Percentiles rank a stretch among this genome's conserved stretches.
These are phyloP conservation scores for Exophiala mesophila DNA, from an alignment of 2,329 filamentous ascomycete genomes.

Conservation along the genomic window DNA sequence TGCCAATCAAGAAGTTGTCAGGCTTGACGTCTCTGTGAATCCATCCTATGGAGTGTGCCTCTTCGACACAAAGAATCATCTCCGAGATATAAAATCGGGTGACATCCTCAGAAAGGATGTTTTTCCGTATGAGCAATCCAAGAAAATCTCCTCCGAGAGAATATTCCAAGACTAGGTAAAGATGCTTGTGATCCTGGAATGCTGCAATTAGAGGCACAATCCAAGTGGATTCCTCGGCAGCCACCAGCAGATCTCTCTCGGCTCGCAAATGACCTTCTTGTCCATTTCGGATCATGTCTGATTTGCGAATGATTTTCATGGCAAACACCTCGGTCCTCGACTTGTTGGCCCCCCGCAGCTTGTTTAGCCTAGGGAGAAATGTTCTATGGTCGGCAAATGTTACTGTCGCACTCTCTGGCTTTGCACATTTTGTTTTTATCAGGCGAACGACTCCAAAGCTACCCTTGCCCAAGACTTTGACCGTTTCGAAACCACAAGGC, in stretches of 20 bases:
- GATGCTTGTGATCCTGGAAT: constrained; percentile 77
- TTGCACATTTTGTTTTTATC: constrained; percentile 60
- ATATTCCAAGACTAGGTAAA: constrained; percentile 97
- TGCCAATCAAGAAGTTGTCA: constrained; percentile 90
- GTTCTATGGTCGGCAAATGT: constrained; percentile 10
- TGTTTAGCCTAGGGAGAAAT: constrained; percentile 1
- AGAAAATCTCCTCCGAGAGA: constrained; percentile 97
- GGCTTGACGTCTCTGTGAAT: constrained; percentile 97
- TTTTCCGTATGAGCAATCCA: constrained; percentile 76
- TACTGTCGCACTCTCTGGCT: constrained; percentile 3
- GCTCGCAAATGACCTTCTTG: constrained; percentile 91
- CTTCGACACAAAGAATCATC: constrained; percentile 93
- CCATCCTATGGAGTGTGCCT: constrained; percentile 79
- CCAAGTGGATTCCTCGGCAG: constrained; percentile 84
- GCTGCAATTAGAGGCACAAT: constrained; percentile 81
- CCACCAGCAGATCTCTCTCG: constrained; percentile 85
- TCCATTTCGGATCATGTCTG: constrained; percentile 81
- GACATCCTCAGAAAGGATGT: constrained; percentile 70
- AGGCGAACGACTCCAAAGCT: constrained; percentile 91
- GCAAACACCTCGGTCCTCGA: constrained; percentile 65
- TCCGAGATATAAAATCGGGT: constrained; percentile 87
- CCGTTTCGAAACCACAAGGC: constrained; percentile 66
- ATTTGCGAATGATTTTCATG: constrained; percentile 96
- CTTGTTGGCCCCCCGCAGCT: constrained; percentile 1
- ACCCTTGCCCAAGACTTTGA: constrained; percentile 83